Conservation (phyloP, 768 basidiomycete species). For the Leucocoprinus leucothites region DNA sequence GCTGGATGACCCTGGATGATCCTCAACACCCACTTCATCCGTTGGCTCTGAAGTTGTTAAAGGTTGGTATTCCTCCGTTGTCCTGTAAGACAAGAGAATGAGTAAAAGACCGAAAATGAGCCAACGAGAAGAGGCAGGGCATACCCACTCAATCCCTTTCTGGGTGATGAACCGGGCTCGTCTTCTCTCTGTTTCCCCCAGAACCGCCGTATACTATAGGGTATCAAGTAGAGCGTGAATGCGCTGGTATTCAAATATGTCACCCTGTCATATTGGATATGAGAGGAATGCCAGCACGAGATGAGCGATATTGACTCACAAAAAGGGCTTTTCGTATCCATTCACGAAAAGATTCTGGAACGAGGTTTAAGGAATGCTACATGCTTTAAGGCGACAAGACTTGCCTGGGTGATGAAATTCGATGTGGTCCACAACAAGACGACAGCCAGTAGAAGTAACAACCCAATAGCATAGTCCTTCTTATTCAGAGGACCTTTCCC, state of each 20-base stretch:
- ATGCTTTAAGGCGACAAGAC: not conserved
- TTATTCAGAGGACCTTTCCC: slow-evolving; percentile 16
- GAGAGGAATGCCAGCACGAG: not conserved
- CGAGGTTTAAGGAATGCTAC: not conserved
- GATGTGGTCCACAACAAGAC: slow-evolving; percentile 87
- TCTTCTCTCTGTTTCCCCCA: slow-evolving; percentile 10
- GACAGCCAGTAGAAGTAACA: slow-evolving; percentile 67
- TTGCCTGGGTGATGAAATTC: slow-evolving; percentile 84
- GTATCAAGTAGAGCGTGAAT: slow-evolving; percentile 50
- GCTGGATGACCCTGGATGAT: not conserved
- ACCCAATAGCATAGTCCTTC: slow-evolving; percentile 50
- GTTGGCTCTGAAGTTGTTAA: slow-evolving; percentile 13
- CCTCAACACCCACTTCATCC: slow-evolving; percentile 1
- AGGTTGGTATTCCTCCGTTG: slow-evolving; percentile 23
- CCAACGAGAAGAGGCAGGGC: not conserved
- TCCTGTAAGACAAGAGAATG: slow-evolving; percentile 7
- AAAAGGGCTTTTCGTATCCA: slow-evolving; percentile 88
- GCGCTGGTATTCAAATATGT: slow-evolving; percentile 88
- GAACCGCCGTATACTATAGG: slow-evolving; percentile 24
- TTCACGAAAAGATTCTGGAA: slow-evolving; percentile 45
- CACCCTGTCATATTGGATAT: slow-evolving; percentile 19
- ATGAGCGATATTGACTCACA: slow-evolving; percentile 39
- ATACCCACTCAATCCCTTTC: not conserved
- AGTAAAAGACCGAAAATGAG: not conserved
- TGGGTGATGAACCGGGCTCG: too few species aligned